Evolutionary conservation across 345 rosid species (phyloP).

Genomic region (Gynandropsis gynandra): DNA sequence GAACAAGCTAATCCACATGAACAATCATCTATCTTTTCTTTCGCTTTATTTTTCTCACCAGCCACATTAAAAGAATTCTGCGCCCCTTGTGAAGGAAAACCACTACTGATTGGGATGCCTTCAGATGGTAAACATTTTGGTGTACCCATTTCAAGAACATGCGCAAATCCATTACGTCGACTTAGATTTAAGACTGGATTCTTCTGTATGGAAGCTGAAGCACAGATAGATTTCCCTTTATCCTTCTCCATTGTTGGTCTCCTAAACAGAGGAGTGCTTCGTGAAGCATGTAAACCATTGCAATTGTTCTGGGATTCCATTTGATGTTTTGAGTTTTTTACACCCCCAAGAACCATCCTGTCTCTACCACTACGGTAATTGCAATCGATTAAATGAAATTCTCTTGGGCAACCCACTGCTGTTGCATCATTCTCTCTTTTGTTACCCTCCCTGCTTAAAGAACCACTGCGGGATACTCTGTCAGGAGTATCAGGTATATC

Average conservation of each 20-base stretch:
- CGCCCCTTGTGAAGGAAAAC: no score
- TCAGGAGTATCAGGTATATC: constrained; percentile 85
- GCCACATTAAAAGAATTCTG: no score
- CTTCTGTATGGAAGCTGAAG: constrained; percentile 22
- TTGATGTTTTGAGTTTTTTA: constrained; percentile 24
- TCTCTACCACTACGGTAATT: constrained; percentile 24
- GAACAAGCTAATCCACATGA: no score
- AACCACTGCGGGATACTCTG: constrained; percentile 30
- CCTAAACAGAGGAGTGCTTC: constrained; percentile 39
- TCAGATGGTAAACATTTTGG: constrained; percentile 25
- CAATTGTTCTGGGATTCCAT: constrained; percentile 25
- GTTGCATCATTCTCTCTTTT: constrained; percentile 34
- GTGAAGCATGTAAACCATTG: constrained; percentile 20
- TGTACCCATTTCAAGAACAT: constrained; percentile 24
- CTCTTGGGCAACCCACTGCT: constrained; percentile 25
- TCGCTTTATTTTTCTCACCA: no score
- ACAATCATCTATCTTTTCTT: constrained; percentile 33
- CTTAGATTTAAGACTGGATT: constrained; percentile 25
- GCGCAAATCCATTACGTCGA: constrained; percentile 20
- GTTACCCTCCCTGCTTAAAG: constrained; percentile 20
- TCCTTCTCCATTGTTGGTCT: constrained; percentile 30
- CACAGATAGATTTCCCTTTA: constrained; percentile 35
- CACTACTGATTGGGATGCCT: constrained; percentile 23
- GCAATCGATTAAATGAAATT: constrained; percentile 9
- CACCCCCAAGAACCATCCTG: constrained; percentile 29